Evolutionary conservation across 192 early-diverging fungal genomes (phyloP).

Genomic region (Podila epigama): DNA sequence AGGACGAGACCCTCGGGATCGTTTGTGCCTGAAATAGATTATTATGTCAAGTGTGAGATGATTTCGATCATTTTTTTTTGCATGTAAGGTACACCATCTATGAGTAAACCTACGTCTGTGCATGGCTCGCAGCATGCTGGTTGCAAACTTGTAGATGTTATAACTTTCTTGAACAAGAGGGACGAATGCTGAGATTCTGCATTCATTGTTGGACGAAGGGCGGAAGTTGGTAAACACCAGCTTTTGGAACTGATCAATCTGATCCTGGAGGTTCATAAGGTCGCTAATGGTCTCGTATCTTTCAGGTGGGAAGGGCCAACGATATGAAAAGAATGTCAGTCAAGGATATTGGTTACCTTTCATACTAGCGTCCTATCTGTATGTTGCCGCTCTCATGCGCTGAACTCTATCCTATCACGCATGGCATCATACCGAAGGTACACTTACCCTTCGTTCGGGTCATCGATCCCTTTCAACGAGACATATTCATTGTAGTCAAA

Average conservation of each 20-base stretch:
- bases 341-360: too few relatives aligned
- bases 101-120: constrained; percentile 70
- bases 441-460: constrained; percentile 94
- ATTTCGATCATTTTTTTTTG: neutral
- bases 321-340: neutral
- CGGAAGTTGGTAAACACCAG: constrained; percentile 84
- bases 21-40: constrained; percentile 52
- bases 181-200: constrained; percentile 90
- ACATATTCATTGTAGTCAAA: constrained; percentile 98
- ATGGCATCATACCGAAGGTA: neutral
- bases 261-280: constrained; percentile 87
- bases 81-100: neutral
- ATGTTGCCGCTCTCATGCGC: neutral
- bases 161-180: constrained; percentile 94
- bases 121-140: constrained; percentile 95
- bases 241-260: constrained; percentile 89
- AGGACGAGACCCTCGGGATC: constrained; percentile 87
- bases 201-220: constrained; percentile 85
- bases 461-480: constrained; percentile 89
- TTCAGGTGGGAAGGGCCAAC: neutral
- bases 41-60: neutral
- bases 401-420: too few relatives aligned
- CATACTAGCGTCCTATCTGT: neutral
- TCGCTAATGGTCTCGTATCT: constrained; percentile 96
- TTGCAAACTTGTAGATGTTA: constrained; percentile 93